Evolutionary conservation across 768 basidiomycete species (phyloP).

Genomic region (Hysterangium stoloniferum): DNA sequence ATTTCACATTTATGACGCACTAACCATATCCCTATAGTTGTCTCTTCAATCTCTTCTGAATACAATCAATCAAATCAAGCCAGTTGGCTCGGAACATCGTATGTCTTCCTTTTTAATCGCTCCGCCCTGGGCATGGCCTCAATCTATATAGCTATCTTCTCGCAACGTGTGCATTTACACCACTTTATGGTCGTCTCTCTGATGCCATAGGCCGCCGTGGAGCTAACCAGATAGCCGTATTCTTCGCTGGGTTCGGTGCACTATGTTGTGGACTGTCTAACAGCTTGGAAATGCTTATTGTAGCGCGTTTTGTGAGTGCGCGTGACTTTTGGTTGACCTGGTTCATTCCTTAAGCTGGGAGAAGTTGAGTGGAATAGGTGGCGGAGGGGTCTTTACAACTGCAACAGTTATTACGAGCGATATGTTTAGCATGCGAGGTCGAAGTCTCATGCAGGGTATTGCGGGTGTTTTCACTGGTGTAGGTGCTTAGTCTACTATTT

Average conservation of each 20-base stretch:
- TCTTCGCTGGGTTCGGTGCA: constrained; percentile 55
- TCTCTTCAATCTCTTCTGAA: constrained; percentile 73
- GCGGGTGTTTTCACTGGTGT: constrained; percentile 70
- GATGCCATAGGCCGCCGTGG: constrained; percentile 65
- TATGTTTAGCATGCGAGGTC: constrained; percentile 71
- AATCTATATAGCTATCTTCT: constrained; percentile 50
- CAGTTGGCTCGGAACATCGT: constrained; percentile 80
- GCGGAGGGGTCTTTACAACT: constrained; percentile 68
- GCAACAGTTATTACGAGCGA: constrained; percentile 72
- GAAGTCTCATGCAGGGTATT: constrained; percentile 67
- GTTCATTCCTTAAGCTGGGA: background rate
- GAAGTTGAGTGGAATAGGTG: constrained; percentile 70
- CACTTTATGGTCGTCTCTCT: constrained; percentile 74
- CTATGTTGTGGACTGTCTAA: constrained; percentile 58
- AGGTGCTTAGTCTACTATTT: constrained; percentile 21
- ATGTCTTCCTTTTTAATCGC: constrained; percentile 17
- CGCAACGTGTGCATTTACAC: constrained; percentile 76
- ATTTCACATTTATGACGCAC: constrained; percentile 2
- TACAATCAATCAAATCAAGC: constrained; percentile 72
- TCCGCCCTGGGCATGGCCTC: background rate
- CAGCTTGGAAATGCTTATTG: constrained; percentile 64
- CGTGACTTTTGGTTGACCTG: background rate
- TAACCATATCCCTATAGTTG: constrained; percentile 35
- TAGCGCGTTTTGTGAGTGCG: constrained; percentile 59
- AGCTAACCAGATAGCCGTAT: constrained; percentile 58